Base-by-base conservation (phyloP, 768 basidiomycete genomes). In the Peribolospora baueri region DNA sequence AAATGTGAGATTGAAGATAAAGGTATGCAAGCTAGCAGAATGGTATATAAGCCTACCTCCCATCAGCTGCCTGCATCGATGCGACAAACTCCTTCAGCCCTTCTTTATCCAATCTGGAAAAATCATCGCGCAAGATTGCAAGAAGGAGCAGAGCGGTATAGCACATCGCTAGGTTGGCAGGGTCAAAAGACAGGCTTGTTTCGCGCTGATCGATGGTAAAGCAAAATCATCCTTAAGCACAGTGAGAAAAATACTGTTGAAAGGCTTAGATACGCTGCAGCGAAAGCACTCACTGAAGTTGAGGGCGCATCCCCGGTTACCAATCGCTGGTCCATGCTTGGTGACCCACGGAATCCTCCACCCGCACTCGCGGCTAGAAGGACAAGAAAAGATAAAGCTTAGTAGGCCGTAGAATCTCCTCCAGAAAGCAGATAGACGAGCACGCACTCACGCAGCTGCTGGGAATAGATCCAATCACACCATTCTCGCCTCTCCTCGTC, bases 141-240 rank as follows among this genome's bases (percentile, higher is more conserved):
- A 98, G 78, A 0, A 77, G 75, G 4, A 93, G 69, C 8, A 98
- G 65, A 0, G 88, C 85, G 1, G 87, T 85, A 63, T 97, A 98
- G 6, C 90, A 88, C 75, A 87, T 84, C 54, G 93, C 85, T 11
- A 95, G 70, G 66, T 95, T 82, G 0, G 84, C 82, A 13, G 75
- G 73, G 59, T 82, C 75, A 63, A 78, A 76, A 42, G 43, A 3
- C 4, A 25, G 43, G 11, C 49, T 4, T 3, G 14, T 4, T 40
- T 11, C 8, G 52, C 25, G 14, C 40, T 13, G 13, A 6, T 7
- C 54, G 13, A 7, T 3, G 25, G 74, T 69, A 59, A 54, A 10
- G 40, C 5, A n/a, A 39, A 36, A 5, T 63, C 51, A 41, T 55
- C 41, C 46, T 48, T 49, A 42, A 45, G 60, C 54, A 61, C 56